phyloP scores from a whole-genome alignment of 2,329 filamentous ascomycete species.

The Xylaria sp. region DNA sequence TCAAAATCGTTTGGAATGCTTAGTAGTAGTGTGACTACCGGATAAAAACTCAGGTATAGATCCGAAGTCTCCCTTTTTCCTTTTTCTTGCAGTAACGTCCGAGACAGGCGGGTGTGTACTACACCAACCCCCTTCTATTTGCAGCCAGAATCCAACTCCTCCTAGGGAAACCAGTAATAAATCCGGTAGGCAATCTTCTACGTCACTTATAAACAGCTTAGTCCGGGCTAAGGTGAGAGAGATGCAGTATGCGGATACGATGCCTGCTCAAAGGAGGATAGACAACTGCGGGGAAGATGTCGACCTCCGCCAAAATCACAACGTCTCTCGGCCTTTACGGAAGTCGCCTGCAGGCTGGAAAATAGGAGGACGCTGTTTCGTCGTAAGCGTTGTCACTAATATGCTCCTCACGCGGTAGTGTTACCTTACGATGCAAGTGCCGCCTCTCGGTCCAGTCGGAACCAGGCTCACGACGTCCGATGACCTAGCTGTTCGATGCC shows the following conservation, averaged over 20 bases:
- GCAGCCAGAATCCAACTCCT: background rate
- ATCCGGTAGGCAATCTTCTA: background rate
- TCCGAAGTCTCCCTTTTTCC: too few species aligned
- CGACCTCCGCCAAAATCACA: background rate
- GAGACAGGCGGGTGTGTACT: background rate
- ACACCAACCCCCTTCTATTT: too few species aligned
- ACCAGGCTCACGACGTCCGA: background rate
- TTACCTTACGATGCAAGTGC: conserved; percentile 21
- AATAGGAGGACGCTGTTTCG: conserved; percentile 1
- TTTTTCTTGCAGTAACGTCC: background rate
- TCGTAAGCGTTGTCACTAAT: background rate
- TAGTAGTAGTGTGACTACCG: background rate
- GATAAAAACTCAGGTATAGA: background rate
- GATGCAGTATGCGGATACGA: conserved; percentile 1
- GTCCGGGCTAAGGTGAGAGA: background rate
- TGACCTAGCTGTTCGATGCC: background rate
- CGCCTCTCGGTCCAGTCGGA: conserved; percentile 11
- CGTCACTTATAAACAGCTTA: background rate
- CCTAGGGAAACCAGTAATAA: background rate
- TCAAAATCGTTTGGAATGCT: background rate
- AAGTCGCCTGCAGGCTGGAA: conserved; percentile 1
- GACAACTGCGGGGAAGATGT: conserved; percentile 9
- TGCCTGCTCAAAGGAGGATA: conserved; percentile 5
- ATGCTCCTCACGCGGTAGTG: conserved; percentile 14
- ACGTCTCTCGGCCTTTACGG: background rate